phyloP scores from a whole-genome alignment of 495 filamentous ascomycete species.

The Podospora anserina region DNA sequence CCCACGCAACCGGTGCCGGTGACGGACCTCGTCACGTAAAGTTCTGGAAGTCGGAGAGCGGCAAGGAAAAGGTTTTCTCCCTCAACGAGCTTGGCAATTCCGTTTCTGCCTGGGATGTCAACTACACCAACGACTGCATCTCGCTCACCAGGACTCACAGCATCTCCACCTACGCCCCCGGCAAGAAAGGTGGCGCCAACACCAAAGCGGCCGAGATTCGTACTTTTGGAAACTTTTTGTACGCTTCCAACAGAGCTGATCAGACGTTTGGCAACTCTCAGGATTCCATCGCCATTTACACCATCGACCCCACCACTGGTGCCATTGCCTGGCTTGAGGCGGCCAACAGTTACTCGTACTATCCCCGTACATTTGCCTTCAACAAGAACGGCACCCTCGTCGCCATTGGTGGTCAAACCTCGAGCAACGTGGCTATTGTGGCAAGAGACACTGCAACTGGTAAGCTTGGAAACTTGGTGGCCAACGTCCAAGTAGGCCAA shows the following conservation, averaged over 20 bases:
- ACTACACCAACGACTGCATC: slow-evolving; percentile 39
- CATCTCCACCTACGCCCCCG: slow-evolving; percentile 37
- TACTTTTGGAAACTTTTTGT: slow-evolving; percentile 40
- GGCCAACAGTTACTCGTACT: slow-evolving; percentile 43
- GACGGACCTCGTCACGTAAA: slow-evolving; percentile 46
- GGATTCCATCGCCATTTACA: slow-evolving; percentile 43
- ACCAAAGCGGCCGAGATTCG: slow-evolving; percentile 47
- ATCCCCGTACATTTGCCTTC: slow-evolving; percentile 58
- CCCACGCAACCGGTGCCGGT: slow-evolving; percentile 36
- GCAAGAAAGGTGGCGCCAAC: slow-evolving; percentile 32
- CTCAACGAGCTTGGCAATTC: slow-evolving; percentile 50
- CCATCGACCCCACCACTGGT: slow-evolving; percentile 32
- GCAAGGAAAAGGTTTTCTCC: slow-evolving; percentile 38
- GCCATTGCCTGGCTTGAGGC: slow-evolving; percentile 38
- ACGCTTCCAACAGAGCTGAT: slow-evolving; percentile 45
- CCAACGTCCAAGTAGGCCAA: slow-evolving; percentile 39
- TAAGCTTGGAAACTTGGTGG: slow-evolving; percentile 50
- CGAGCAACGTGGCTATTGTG: slow-evolving; percentile 59
- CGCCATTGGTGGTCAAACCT: slow-evolving; percentile 63
- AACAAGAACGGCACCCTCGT: slow-evolving; percentile 60
- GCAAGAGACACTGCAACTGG: slow-evolving; percentile 54
- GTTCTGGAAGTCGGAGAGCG: slow-evolving; percentile 39
- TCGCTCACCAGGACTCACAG: slow-evolving; percentile 36
- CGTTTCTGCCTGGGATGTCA: slow-evolving; percentile 42
- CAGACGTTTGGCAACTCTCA: slow-evolving; percentile 40